These are phyloP conservation scores for Mucuna pruriens DNA, from an alignment of 306 rosid genomes.

Conservation along the genomic window DNA sequence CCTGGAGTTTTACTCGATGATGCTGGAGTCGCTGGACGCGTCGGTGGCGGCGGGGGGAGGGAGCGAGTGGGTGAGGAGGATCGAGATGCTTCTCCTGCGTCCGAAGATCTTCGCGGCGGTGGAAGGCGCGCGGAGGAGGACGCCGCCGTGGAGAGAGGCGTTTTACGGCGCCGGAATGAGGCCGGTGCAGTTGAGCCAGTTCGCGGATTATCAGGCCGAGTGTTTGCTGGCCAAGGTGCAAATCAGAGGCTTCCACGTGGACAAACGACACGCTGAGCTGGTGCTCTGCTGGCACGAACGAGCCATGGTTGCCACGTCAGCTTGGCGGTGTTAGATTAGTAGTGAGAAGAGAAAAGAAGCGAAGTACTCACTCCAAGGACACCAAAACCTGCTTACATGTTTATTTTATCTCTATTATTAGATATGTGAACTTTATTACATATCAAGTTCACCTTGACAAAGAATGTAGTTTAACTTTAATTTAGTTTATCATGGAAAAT, in stretches of 20 bases:
- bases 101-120: slow-evolving; percentile 74
- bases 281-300: slow-evolving; percentile 88
- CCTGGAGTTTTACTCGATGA: slow-evolving; percentile 70
- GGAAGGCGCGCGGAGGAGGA: slow-evolving; percentile 63
- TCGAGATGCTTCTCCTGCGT: slow-evolving; percentile 62
- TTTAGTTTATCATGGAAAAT: slow-evolving; percentile 14
- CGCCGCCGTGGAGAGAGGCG: slow-evolving; percentile 67
- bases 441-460: slow-evolving; percentile 19
- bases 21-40: slow-evolving; percentile 85
- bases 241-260: slow-evolving; percentile 89
- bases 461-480: slow-evolving; percentile 28
- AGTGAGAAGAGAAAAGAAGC: background rate
- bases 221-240: slow-evolving; percentile 73
- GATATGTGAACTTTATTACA: slow-evolving; percentile 23
- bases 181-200: slow-evolving; percentile 85
- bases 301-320: slow-evolving; percentile 84
- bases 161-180: slow-evolving; percentile 82
- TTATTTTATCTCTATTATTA: background rate
- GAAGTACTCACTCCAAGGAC: background rate
- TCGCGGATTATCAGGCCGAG: slow-evolving; percentile 89
- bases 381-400: background rate
- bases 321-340: slow-evolving; percentile 70
- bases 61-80: slow-evolving; percentile 66
- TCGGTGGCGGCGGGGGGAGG: slow-evolving; percentile 52
- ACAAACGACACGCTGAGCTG: slow-evolving; percentile 81